Percentiles rank a stretch among this genome's conserved stretches.
Evolutionary conservation across 2,329 filamentous ascomycete genomes (phyloP).

Genomic region (Mycosphaerella sp.): DNA sequence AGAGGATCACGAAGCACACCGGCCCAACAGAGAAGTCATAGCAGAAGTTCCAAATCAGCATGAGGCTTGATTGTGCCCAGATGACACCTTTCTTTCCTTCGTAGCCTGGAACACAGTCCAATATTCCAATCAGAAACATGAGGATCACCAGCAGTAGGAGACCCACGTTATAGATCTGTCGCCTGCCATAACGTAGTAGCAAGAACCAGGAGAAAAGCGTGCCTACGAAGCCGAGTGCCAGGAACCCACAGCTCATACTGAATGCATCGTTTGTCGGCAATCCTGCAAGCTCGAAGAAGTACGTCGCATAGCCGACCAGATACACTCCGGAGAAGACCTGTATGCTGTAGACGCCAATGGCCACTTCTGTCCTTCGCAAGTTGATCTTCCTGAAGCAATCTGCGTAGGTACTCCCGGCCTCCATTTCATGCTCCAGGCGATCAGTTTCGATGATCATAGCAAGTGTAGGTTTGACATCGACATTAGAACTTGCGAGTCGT

Average conservation of each 20-base stretch:
- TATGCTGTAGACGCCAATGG: constrained; percentile 40
- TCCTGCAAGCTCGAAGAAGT: constrained; percentile 46
- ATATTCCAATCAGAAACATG: constrained; percentile 36
- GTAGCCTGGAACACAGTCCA: constrained; percentile 37
- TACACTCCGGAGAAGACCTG: constrained; percentile 42
- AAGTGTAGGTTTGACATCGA: constrained; percentile 38
- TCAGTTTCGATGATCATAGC: constrained; percentile 39
- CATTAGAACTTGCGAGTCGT: constrained; percentile 34
- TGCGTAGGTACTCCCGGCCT: constrained; percentile 33
- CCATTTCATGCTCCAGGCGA: constrained; percentile 36
- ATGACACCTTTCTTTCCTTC: constrained; percentile 26
- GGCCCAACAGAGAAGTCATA: constrained; percentile 38
- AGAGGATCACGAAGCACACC: constrained; percentile 37
- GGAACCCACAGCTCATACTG: constrained; percentile 39
- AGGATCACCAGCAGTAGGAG: constrained; percentile 33
- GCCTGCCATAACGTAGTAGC: constrained; percentile 36
- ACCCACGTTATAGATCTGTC: constrained; percentile 38
- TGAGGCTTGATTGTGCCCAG: constrained; percentile 41
- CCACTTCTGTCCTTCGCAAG: constrained; percentile 40
- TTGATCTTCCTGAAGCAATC: constrained; percentile 43
- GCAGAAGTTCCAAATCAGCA: constrained; percentile 34
- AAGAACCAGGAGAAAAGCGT: constrained; percentile 40
- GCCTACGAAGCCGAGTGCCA: constrained; percentile 40
- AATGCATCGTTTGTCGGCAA: constrained; percentile 37
- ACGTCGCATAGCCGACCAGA: constrained; percentile 42